These are phyloP conservation scores for Lichtheimia hyalospora DNA, from an alignment of 371 early-diverging fungal genomes.

Conservation along the genomic window DNA sequence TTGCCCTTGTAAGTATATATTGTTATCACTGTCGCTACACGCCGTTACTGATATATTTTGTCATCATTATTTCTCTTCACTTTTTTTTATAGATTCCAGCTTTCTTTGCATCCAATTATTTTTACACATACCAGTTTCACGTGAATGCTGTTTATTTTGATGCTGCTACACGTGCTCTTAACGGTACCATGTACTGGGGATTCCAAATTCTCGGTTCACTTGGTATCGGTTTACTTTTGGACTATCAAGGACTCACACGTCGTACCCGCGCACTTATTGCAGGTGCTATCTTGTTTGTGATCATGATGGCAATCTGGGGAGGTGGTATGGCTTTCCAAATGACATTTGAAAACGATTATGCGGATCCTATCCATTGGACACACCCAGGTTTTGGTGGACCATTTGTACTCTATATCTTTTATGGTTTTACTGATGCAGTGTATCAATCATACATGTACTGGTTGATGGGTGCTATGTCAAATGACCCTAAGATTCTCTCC, in stretches of 20 bases:
- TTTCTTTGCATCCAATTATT: conserved; percentile 76
- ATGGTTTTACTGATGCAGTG: conserved; percentile 70
- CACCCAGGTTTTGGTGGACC: conserved; percentile 45
- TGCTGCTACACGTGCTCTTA: conserved; percentile 62
- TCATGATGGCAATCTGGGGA: conserved; percentile 60
- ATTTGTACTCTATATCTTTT: conserved; percentile 64
- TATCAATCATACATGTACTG: conserved; percentile 76
- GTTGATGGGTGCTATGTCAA: conserved; percentile 77
- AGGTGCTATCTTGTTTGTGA: conserved; percentile 38
- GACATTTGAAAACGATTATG: conserved; percentile 34
- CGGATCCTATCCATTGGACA: conserved; percentile 25
- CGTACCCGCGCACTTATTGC: conserved; percentile 56
- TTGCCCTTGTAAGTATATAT: conserved; percentile 28
- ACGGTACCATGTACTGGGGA: conserved; percentile 71
- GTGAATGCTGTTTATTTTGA: conserved; percentile 55
- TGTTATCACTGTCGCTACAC: too few relatives aligned
- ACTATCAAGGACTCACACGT: conserved; percentile 43
- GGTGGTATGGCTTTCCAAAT: conserved; percentile 63
- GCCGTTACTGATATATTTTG: too few relatives aligned
- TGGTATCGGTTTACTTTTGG: conserved; percentile 56
- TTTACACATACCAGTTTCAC: conserved; percentile 70
- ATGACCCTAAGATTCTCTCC: conserved; percentile 66
- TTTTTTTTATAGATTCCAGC: conserved; percentile 42
- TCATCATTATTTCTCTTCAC: conserved; percentile 60
- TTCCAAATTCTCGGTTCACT: conserved; percentile 67